Evolutionary conservation across 2,329 filamentous ascomycete species (phyloP), one percentile per base, ranked within the genome.

Genomic region (Ramichloridium luteum): DNA sequence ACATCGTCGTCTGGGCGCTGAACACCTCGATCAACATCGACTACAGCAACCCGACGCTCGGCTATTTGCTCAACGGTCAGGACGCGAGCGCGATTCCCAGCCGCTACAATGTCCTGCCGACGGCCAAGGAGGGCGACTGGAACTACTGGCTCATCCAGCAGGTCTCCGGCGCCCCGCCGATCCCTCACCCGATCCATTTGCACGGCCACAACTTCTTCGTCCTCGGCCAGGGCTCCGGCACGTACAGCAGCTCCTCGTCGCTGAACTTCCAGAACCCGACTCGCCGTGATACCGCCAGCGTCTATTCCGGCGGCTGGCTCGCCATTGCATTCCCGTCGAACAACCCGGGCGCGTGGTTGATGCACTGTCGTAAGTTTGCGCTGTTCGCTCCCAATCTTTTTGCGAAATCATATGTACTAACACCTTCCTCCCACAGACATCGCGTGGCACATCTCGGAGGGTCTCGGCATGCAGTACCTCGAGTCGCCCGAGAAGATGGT

Each of bases 401-500:
- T 58, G 61, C 37, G 65, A 60, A 60, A 57, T 61, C 37, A 61
- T 67, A n/a, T n/a, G n/a, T n/a, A n/a, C n/a, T n/a, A n/a, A n/a
- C n/a, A n/a, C n/a, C n/a, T n/a, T n/a, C n/a, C n/a, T n/a, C n/a
- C n/a, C n/a, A n/a, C n/a, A n/a, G 28, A 35, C 13, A 50, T 56
- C n/a, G 32, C 71, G 43, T 74, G 68, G 71, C 73, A 77, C 45
- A 65, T 74, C 13, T 62, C 63, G 47, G 68, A 70, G 57, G 73
- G 72, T 16, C 57, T 78, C 12, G 61, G 58, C 5, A 51, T 71
- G 18, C 64, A 72, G 46, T 70, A 72, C 43, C 40, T 72, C 6
- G 70, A 67, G 45, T 45, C 56, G 20, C 46, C 51, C 33, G 45
- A 47, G 13, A 37, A 51, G 28, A 56, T 61, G 30, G 32, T 22